These are phyloP conservation scores for Didymella segeticola DNA, from an alignment of 2,329 filamentous ascomycete genomes.

Conservation along the genomic window DNA sequence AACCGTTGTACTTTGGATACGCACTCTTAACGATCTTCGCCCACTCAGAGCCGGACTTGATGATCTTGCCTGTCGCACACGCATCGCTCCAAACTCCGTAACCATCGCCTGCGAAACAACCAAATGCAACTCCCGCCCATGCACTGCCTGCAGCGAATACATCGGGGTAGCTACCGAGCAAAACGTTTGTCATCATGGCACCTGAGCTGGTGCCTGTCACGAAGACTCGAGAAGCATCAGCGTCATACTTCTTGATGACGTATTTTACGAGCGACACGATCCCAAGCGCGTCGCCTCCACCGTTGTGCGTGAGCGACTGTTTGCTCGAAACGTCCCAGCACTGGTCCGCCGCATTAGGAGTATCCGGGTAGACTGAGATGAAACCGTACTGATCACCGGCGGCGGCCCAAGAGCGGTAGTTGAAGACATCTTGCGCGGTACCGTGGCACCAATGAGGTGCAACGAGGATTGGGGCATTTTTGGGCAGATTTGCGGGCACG, in stretches of 20 bases:
- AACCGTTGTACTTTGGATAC: constrained; percentile 40
- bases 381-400: constrained; percentile 44
- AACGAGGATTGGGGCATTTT: constrained; percentile 41
- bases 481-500: constrained; percentile 37
- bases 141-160: constrained; percentile 45
- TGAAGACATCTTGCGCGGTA: constrained; percentile 40
- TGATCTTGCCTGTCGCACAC: constrained; percentile 41
- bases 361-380: constrained; percentile 44
- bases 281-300: constrained; percentile 42
- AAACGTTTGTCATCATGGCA: constrained; percentile 47
- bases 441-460: constrained; percentile 46
- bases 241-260: constrained; percentile 37
- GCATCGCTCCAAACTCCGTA: constrained; percentile 42
- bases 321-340: constrained; percentile 48
- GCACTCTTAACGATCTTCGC: constrained; percentile 36
- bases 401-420: constrained; percentile 36
- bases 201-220: constrained; percentile 45
- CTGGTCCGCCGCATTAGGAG: constrained; percentile 37
- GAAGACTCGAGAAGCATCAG: constrained; percentile 40
- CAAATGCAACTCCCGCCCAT: constrained; percentile 46
- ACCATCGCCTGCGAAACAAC: constrained; percentile 43
- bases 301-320: constrained; percentile 40
- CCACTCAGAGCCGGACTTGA: constrained; percentile 42
- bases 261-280: constrained; percentile 44
- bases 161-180: constrained; percentile 44